Evolutionary conservation across 441 rosid genomes (phyloP), one percentile per base, ranked within the genome.

Genomic region (Populus tomentosa): DNA sequence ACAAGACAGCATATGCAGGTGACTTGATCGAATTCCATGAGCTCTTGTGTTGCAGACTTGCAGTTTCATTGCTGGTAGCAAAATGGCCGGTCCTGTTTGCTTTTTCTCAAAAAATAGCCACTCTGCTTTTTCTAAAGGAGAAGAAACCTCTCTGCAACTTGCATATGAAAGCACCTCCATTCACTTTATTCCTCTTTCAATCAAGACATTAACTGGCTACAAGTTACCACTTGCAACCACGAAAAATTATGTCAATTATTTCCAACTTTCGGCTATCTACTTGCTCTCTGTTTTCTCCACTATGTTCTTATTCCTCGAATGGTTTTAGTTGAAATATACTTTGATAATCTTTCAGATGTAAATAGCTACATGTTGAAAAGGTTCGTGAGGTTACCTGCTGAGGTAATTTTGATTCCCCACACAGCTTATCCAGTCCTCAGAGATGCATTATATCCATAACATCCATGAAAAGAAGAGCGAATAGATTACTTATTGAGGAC

Each of bases 291-390:
- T 78, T 78, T 67, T 40, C 21, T 30, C 66, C 67, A 70, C 76
- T 77, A 77, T 81, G 80, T 88, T 88, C 88, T 76, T 81, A 85
- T 88, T 85, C 88, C 72, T 84, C 13, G 5, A 68, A 28, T 77
- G 72, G 72, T 70, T 79, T 72, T 67, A 67, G 69, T 59, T 50
- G n/a, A 33, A 76, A n/a, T 59, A 11, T 1, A 11, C 24, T 26
- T 26, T 20, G 3, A 30, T 21, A 1, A 63, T 63, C 30, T 63
- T 23, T 63, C 13, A 0, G 67, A 26, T 50, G 0, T 1, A 14
- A 16, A 50, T 30, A 30, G 32, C 32, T 30, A 61, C 21, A 65
- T 0, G 21, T 71, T 77, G 69, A 65, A 33, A 38, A 18, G 64
- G 26, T 23, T 6, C n/a, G 30, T 13, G n/a, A 72, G 75, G 63